Percentiles rank a stretch among this genome's conserved stretches.
phyloP scores from a whole-genome alignment of 345 rosid genomes.

The sweet orange (Citrus sinensis) region DVS_A1.0 CM039163.1:19921001-19921500 shows the following conservation, averaged over 20 bases:
- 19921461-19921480: too few relatives aligned
- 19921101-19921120: slow-evolving; percentile 14
- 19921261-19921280: slow-evolving; percentile 56
- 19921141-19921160: slow-evolving; percentile 15
- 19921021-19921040: slow-evolving; percentile 61
- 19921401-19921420: slow-evolving; percentile 32
- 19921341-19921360: slow-evolving; percentile 92
- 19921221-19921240: slow-evolving; percentile 37
- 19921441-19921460: too few relatives aligned
- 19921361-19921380: slow-evolving; percentile 64
- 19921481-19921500: too few relatives aligned
- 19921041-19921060: slow-evolving; percentile 66
- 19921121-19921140: slow-evolving; percentile 10
- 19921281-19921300: slow-evolving; percentile 83
- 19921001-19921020: slow-evolving; percentile 61
- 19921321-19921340: slow-evolving; percentile 71
- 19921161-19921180: slow-evolving; percentile 25
- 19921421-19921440: too few relatives aligned
- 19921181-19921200: slow-evolving; percentile 35
- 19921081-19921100: slow-evolving; percentile 20
- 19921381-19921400: slow-evolving; percentile 73
- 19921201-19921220: slow-evolving; percentile 35
- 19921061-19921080: background rate
- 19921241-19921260: slow-evolving; percentile 36
- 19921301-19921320: slow-evolving; percentile 73